Conservation (phyloP, 805 yeast genomes). For the Teunomyces atbi region DNA sequence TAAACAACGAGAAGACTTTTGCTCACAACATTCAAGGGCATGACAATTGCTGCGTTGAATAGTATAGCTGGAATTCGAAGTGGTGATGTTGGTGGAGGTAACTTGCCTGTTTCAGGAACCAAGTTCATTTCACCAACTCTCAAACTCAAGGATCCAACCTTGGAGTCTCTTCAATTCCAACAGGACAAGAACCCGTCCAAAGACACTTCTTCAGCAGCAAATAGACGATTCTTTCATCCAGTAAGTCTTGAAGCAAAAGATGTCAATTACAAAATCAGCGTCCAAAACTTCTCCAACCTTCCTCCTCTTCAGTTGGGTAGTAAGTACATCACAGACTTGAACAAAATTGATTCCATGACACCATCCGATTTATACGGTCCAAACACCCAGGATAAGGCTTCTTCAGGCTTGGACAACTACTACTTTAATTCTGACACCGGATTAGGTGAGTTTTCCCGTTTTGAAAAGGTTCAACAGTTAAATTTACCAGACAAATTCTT, state of each 20-base stretch:
- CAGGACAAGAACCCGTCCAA: constrained; percentile 17
- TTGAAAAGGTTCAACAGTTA: constrained; percentile 65
- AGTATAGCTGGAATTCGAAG: background rate
- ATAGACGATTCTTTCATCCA: constrained; percentile 34
- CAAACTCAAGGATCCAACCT: constrained; percentile 22
- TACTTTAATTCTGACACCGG: constrained; percentile 49
- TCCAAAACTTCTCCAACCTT: constrained; percentile 50
- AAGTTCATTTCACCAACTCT: constrained; percentile 34
- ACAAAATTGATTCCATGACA: constrained; percentile 54
- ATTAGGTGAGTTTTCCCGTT: constrained; percentile 62
- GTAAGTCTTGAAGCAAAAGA: constrained; percentile 35
- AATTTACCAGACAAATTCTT: constrained; percentile 80
- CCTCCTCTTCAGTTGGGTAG: constrained; percentile 59
- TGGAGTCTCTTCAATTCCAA: constrained; percentile 21
- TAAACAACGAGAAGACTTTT: constrained; percentile 4
- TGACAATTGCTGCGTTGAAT: constrained; percentile 6
- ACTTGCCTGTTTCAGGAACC: constrained; percentile 3
- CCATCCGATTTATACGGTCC: constrained; percentile 56
- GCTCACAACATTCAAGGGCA: background rate
- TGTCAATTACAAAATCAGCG: constrained; percentile 42
- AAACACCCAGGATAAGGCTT: constrained; percentile 51
- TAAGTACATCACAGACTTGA: constrained; percentile 60
- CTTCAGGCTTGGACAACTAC: constrained; percentile 58
- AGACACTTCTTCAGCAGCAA: constrained; percentile 15
- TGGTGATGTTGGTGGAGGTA: background rate